A percentile compares a stretch with the other conserved stretches of the same genome.
Conservation (phyloP, 2,329 filamentous ascomycete genomes). For the Penicillium palitans region DNA sequence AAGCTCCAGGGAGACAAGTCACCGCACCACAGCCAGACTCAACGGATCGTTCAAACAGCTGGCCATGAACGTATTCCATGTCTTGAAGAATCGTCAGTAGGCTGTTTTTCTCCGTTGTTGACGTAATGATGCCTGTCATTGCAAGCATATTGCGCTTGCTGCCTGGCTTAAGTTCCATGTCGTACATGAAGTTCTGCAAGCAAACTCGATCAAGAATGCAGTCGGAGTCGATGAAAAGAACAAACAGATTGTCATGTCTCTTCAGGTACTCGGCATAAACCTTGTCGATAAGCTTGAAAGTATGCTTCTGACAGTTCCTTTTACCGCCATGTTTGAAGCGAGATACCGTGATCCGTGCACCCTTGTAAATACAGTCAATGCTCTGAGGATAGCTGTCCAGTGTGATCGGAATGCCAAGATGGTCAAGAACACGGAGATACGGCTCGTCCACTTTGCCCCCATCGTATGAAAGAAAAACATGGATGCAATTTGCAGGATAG, state of each 20-base stretch:
- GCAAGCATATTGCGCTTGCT: slow-evolving; percentile 91
- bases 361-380: slow-evolving; percentile 84
- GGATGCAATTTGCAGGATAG: slow-evolving; percentile 87
- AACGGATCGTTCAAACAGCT: slow-evolving; percentile 92
- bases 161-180: slow-evolving; percentile 95
- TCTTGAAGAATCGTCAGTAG: slow-evolving; percentile 92
- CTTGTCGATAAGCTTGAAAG: slow-evolving; percentile 89
- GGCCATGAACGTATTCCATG: slow-evolving; percentile 97
- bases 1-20: slow-evolving; percentile 89
- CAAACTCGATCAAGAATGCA: slow-evolving; percentile 90
- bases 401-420: slow-evolving; percentile 72
- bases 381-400: slow-evolving; percentile 80
- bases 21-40: slow-evolving; percentile 93
- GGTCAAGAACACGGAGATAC: slow-evolving; percentile 81
- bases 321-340: slow-evolving; percentile 93
- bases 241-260: slow-evolving; percentile 86
- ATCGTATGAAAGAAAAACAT: slow-evolving; percentile 94
- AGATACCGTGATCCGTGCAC: slow-evolving; percentile 83
- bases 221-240: slow-evolving; percentile 96
- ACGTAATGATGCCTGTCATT: slow-evolving; percentile 97
- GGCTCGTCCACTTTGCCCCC: slow-evolving; percentile 85
- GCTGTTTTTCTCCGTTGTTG: slow-evolving; percentile 83
- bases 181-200: slow-evolving; percentile 96
- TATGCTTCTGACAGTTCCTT: slow-evolving; percentile 87
- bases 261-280: slow-evolving; percentile 86